phyloP scores from a whole-genome alignment of 2,329 filamentous ascomycete species.

The Alternaria sp. region DNA sequence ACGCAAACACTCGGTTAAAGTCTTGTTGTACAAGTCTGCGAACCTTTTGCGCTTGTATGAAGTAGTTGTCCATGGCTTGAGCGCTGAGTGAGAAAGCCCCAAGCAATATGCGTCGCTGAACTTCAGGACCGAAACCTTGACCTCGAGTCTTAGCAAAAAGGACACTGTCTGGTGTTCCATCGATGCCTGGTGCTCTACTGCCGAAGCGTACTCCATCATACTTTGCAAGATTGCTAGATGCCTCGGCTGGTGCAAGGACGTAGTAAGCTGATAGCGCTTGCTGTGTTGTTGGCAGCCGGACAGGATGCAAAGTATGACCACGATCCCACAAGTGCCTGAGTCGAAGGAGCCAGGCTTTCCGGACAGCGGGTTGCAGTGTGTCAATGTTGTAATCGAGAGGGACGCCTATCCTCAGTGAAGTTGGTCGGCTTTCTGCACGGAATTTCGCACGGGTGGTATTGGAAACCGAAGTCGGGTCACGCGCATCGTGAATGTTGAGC shows the following conservation, averaged over 20 bases:
- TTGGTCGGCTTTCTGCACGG: neutral
- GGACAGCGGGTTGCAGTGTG: constrained; percentile 77
- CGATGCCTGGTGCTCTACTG: constrained; percentile 63
- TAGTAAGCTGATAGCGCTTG: constrained; percentile 94
- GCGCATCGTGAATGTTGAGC: constrained; percentile 69
- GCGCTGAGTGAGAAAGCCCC: constrained; percentile 92
- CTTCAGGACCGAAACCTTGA: constrained; percentile 81
- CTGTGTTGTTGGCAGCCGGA: constrained; percentile 84
- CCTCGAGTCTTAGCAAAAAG: constrained; percentile 78
- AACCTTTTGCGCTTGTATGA: constrained; percentile 90
- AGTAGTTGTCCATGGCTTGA: constrained; percentile 93
- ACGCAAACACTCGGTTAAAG: constrained; percentile 80
- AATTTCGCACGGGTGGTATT: constrained; percentile 61
- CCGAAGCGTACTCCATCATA: constrained; percentile 98
- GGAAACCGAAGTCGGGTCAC: constrained; percentile 79
- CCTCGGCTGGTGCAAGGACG: constrained; percentile 92
- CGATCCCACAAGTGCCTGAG: constrained; percentile 67
- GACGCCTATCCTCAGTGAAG: constrained; percentile 62
- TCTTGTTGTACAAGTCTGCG: constrained; percentile 84
- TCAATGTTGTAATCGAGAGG: constrained; percentile 85
- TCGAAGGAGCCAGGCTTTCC: constrained; percentile 72
- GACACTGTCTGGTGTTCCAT: constrained; percentile 61
- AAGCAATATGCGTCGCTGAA: constrained; percentile 84
- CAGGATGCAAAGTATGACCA: constrained; percentile 77
- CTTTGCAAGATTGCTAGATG: constrained; percentile 93